phyloP scores from a whole-genome alignment of 441 rosid species.

The Breynia disticha region DNA sequence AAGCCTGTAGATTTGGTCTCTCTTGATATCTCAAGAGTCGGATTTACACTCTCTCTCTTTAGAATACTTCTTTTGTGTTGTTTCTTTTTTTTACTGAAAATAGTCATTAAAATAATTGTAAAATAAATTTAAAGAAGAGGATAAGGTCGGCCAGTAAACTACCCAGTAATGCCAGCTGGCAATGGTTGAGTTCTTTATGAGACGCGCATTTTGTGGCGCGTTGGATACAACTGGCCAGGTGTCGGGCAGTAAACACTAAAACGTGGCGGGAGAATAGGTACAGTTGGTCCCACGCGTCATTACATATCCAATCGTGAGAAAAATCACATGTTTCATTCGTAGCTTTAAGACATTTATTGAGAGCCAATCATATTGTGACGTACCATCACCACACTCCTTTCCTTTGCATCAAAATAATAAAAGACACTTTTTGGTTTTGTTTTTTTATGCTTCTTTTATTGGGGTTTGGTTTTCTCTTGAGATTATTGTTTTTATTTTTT shows the following conservation, averaged over 20 bases:
- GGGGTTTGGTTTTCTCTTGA: too few species aligned
- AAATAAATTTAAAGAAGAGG: constrained; percentile 33
- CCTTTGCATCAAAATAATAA: too few species aligned
- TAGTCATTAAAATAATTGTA: neutral
- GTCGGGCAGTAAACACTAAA: neutral
- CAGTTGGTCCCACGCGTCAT: constrained; percentile 1
- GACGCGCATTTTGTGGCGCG: constrained; percentile 34
- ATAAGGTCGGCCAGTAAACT: constrained; percentile 60
- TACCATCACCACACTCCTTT: neutral
- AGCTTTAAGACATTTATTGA: constrained; percentile 1
- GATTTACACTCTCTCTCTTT: constrained; percentile 8
- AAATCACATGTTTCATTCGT: neutral
- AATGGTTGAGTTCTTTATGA: constrained; percentile 10
- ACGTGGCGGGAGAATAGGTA: constrained; percentile 14
- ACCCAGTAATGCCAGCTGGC: constrained; percentile 59
- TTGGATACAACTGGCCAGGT: constrained; percentile 11
- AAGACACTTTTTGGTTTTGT: too few species aligned
- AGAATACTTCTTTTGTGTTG: constrained; percentile 2
- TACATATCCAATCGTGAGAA: neutral
- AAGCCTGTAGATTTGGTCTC: constrained; percentile 6
- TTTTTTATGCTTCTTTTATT: too few species aligned
- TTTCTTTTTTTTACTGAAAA: neutral
- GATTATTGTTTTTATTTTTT: too few species aligned
- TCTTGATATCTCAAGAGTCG: constrained; percentile 21
- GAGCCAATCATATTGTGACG: neutral